phyloP scores from a whole-genome alignment of 495 filamentous ascomycete genomes.

The Xylaria nigripes region DNA sequence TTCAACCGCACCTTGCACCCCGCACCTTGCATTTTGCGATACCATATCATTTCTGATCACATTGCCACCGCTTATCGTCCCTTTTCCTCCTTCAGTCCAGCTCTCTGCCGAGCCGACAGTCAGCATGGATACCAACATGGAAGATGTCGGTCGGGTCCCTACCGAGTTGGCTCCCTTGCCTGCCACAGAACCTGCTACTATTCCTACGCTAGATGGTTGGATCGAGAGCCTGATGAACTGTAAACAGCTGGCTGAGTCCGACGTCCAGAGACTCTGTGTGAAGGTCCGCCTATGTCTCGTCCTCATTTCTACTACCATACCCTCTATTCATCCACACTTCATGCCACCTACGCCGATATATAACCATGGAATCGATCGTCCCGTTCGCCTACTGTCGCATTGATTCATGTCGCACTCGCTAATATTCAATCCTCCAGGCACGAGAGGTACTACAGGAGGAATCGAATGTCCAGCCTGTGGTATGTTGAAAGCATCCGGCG shows the following conservation, averaged over 20 bases:
- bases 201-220: conserved; percentile 93
- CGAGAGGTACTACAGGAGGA: conserved; percentile 94
- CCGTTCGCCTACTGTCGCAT: not conserved
- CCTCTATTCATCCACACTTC: not conserved
- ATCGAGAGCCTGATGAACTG: conserved; percentile 97
- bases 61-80: not conserved
- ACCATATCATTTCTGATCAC: not conserved
- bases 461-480: conserved; percentile 97
- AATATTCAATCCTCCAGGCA: conserved; percentile 49
- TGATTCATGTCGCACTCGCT: conserved; percentile 4
- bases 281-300: conserved; percentile 53
- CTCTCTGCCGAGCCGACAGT: not conserved
- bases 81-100: not conserved
- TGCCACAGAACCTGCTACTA: conserved; percentile 71
- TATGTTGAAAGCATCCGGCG: conserved; percentile 40
- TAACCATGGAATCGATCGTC: not conserved
- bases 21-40: not conserved
- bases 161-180: conserved; percentile 69
- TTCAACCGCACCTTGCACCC: not conserved
- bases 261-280: conserved; percentile 94
- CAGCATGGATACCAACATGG: conserved; percentile 96
- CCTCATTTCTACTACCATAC: not conserved
- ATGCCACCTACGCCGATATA: not conserved
- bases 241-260: conserved; percentile 91
- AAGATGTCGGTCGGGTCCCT: conserved; percentile 82